Evolutionary conservation across 768 basidiomycete species (phyloP), one percentile per base, ranked within the genome.

Genomic region (Naganishia vaughanmartiniae): DNA sequence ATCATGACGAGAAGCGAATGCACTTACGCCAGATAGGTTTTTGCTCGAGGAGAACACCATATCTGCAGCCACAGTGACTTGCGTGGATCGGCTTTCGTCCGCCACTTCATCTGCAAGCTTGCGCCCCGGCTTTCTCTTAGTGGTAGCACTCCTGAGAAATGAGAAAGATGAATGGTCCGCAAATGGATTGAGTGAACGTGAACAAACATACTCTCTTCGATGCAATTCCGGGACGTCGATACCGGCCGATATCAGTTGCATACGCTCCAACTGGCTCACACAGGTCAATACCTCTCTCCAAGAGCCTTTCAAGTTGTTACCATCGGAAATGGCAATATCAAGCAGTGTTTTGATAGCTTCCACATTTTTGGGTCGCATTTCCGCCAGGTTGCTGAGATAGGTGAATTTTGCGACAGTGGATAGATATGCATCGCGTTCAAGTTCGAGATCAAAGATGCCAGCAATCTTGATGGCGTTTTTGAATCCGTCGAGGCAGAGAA

Each of bases 341-440:
- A 99, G 84, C 65, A 99, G 84, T 2, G 92, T 83, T 82, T 97
- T 98, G 83, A 99, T 97, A 7, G 95, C 96, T 79, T 98, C 96
- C 88, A 99, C 96, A 78, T 98, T 98, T 84, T 98, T 98, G 39
- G 92, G 86, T 83, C 93, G 94, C 96, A 99, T 99, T 84, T 98
- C 96, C 67, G 93, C 93, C 5, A 98, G 83, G 78, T 99, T 98
- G 81, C 91, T 97, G 73, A 98, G 84, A 85, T 96, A 96, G 0
- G 96, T 99, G 81, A 98, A 97, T 80, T 98, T 99, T 45, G 86
- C 89, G 24, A 99, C 84, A 0, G 96, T 99, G 24, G 94, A 93
- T 54, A 99, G 93, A 78, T 98, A 99, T 0, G 94, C 96, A 76
- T 98, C 98, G n/a, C 96, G 88, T 80, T 97, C 93, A 51, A 99